Base-by-base conservation (phyloP, 805 yeast species). In the Hanseniaspora nectarophila region DNA sequence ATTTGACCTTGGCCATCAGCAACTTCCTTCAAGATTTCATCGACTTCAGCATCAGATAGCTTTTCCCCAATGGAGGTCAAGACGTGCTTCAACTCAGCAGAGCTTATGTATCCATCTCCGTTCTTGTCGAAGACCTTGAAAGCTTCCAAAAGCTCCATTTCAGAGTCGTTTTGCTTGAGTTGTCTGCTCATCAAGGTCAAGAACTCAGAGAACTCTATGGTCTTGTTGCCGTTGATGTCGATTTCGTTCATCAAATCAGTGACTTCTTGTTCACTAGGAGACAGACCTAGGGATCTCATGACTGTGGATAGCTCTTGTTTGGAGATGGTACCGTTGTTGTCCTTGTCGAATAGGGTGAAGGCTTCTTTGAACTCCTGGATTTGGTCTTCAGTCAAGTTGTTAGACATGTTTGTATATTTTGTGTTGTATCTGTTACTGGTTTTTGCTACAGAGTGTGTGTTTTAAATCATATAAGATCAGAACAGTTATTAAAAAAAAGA, bases 221-320 rank as follows among this genome's bases (percentile, higher is more conserved):
- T 75, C 37, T 96, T 96, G 70, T 92, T 95, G 60, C 90, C 90
- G 71, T 92, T 92, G 56, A 83, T 82, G 68, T 92, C 98, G 51
- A 92, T 95, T 70, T 92, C 98, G 67, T 90, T 90, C 74, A 92
- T 86, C 83, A 92, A 81, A 67, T 92, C 98, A 53, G 92, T 85
- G 62, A 92, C 82, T 69, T 92, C 98, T 58, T 88, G 81, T 69
- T 92, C 97, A 47, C 95, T 81, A 34, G 98, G 98, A 63, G 90
- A 90, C 69, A 88, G 92, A 49, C 98, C 98, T 64, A 92, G 75
- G n/a, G 97, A 86, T 72, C 98, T 83, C 98, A 92, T 92, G 50
- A 92, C 98, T 4, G 96, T 88, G 58, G 97, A 97, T 60, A 92
- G 76, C 71, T 92, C 98, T 63, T 85, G 78, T 60, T 96, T 85